Conservation (phyloP, 768 basidiomycete species). For the Suillus americanus region DNA sequence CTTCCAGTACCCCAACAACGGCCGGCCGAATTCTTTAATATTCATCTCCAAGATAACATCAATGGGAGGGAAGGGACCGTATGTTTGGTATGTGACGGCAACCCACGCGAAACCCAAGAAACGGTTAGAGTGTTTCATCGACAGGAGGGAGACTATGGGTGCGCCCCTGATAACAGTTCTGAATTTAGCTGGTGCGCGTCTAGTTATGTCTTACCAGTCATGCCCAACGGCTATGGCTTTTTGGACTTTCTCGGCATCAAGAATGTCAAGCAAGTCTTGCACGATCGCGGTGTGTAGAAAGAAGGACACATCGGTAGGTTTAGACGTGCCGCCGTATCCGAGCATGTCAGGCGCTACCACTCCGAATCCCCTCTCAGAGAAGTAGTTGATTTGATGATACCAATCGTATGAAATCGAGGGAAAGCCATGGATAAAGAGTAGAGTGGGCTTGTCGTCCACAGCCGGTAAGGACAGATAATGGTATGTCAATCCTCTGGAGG, state of each 20-base stretch:
- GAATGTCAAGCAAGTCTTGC: conserved; percentile 37
- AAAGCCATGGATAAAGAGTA: conserved; percentile 47
- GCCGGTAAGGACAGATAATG: conserved; percentile 33
- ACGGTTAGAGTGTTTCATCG: conserved; percentile 38
- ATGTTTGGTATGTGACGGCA: conserved; percentile 33
- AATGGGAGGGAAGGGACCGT: conserved; percentile 26
- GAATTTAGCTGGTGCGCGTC: background rate
- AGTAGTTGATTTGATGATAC: conserved; percentile 39
- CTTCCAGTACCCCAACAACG: conserved; percentile 43
- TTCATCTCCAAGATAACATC: conserved; percentile 25
- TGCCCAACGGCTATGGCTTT: conserved; percentile 39
- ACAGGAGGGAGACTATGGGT: conserved; percentile 33
- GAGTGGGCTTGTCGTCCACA: conserved; percentile 31
- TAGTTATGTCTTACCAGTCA: conserved; percentile 34
- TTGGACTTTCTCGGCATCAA: conserved; percentile 34
- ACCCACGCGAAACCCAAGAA: conserved; percentile 41
- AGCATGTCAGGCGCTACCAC: conserved; percentile 48
- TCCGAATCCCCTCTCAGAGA: conserved; percentile 41
- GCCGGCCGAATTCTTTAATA: conserved; percentile 32
- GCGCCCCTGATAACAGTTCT: conserved; percentile 33
- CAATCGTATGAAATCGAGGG: conserved; percentile 44
- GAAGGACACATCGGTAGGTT: conserved; percentile 31
- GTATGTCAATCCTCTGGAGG: conserved; percentile 34
- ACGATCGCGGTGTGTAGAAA: conserved; percentile 28
- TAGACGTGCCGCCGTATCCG: conserved; percentile 46